A percentile compares a stretch with the other conserved stretches of the same genome.
These are phyloP conservation scores for Sinapis alba DNA, from an alignment of 441 rosid species.

Conservation along the genomic window DNA sequence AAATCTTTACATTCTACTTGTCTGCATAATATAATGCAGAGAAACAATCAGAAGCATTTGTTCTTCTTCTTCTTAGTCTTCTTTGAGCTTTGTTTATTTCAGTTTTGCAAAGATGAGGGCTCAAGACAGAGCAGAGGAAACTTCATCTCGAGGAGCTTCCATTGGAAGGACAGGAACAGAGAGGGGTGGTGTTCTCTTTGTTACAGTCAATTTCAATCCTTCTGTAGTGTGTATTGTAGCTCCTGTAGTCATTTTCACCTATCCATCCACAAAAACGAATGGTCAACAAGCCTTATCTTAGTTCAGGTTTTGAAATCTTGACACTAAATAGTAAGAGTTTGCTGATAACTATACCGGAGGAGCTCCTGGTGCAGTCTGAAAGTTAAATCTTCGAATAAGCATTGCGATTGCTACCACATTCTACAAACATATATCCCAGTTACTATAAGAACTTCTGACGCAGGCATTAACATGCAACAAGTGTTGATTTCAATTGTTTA, in stretches of 20 bases:
- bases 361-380: conserved; percentile 82
- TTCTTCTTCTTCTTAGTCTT: background rate
- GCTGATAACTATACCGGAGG: conserved; percentile 65
- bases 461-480: background rate
- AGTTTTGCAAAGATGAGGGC: conserved; percentile 6
- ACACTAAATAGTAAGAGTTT: conserved; percentile 7
- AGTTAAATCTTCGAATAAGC: conserved; percentile 83
- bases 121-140: conserved; percentile 58
- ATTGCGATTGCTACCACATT: conserved; percentile 86
- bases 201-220: conserved; percentile 77
- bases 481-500: background rate
- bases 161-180: conserved; percentile 46
- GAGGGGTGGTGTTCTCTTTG: conserved; percentile 60
- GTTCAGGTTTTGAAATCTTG: background rate
- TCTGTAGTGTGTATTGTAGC: conserved; percentile 97
- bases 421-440: conserved; percentile 45
- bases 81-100: background rate
- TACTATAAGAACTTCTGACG: background rate
- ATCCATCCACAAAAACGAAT: conserved; percentile 28
- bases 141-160: conserved; percentile 55
- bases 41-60: conserved; percentile 18
- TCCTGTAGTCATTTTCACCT: conserved; percentile 98
- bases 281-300: background rate
- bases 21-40: conserved; percentile 20
- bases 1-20: conserved; percentile 14